Evolutionary conservation across 2,329 filamentous ascomycete species (phyloP).

Genomic region (Fusarium sp.): DNA sequence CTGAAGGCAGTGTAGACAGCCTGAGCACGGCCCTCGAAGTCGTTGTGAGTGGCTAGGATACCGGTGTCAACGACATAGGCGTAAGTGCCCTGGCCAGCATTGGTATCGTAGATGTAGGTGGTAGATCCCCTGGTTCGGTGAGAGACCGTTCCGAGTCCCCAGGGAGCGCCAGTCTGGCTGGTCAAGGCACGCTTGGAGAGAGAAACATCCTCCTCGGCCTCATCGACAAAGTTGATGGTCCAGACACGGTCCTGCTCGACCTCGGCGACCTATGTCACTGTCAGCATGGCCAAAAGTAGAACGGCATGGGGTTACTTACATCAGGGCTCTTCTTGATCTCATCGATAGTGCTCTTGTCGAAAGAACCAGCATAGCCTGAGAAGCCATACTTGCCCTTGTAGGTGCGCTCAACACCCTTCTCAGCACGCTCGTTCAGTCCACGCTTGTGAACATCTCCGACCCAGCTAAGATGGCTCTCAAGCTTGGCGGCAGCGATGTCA

Average conservation of each 20-base stretch:
- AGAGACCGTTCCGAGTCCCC: constrained; percentile 51
- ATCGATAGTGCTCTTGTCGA: constrained; percentile 55
- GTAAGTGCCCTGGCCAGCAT: constrained; percentile 60
- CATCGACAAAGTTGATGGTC: constrained; percentile 43
- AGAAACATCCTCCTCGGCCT: constrained; percentile 9
- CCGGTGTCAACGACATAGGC: constrained; percentile 73
- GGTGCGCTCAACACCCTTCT: constrained; percentile 50
- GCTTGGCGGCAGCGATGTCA: constrained; percentile 55
- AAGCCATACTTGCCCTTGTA: constrained; percentile 49
- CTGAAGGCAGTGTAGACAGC: constrained; percentile 43
- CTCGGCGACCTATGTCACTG: constrained; percentile 40
- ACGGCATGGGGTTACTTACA: constrained; percentile 46
- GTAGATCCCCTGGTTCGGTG: constrained; percentile 42
- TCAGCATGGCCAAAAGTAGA: background rate
- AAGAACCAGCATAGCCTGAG: constrained; percentile 57
- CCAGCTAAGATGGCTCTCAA: constrained; percentile 61
- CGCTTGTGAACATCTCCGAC: constrained; percentile 65
- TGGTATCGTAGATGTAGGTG: constrained; percentile 62
- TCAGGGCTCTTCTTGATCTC: constrained; percentile 56
- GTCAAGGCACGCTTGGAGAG: constrained; percentile 45
- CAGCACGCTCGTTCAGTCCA: constrained; percentile 60
- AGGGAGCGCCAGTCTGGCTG: constrained; percentile 47
- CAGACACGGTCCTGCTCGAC: constrained; percentile 49
- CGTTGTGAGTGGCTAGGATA: constrained; percentile 63
- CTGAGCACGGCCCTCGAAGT: constrained; percentile 65